Base-by-base conservation (phyloP, 1,284 basidiomycete genomes). In the Boletus hoseneyae region DNA sequence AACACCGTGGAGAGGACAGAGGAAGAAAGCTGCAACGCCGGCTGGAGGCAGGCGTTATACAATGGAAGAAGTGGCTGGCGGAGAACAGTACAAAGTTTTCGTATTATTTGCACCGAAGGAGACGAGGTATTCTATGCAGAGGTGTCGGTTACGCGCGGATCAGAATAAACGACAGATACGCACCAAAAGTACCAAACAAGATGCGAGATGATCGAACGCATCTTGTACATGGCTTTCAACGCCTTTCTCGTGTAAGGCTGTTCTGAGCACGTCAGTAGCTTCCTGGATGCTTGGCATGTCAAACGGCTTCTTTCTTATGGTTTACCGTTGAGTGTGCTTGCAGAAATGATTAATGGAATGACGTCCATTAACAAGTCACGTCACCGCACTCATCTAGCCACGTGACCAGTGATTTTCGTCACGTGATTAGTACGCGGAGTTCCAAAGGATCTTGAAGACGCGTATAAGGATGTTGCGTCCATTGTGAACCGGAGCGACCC, bases 21-120 rank as follows among this genome's bases (percentile, higher is more conserved):
- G 15, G 64, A 56, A 32, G 65, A 63, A 49, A 71, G 64, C 2
- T 63, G 59, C 38, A 77, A 56, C 18, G 73, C 55, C 21, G 59
- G 56, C 34, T 50, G 55, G 1, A 69, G 56, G 49, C 68, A 66
- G n/a, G 52, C 45, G 19, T 54, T 58, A 40, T 75, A 77, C 5
- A 77, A 53, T 16, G 68, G 66, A 40, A 70, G 53, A 30, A 76
- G 50, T 30, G 66, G 62, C 29, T 60, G 53, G 42, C 72, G 66
- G 37, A 76, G 62, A 32, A 66, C 52, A n/a, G 57, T 47, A 27
- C 57, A 52, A 40, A 73, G 57, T 47, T 67, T 70, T 10, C 51
- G 56, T 37, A 67, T 57, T 45, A 62, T 59, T 32, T 60, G 54
- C 13, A 54, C 41, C 4, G 71, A 65, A 30, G 62, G 64, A 9